Evolutionary conservation across 495 filamentous ascomycete species (phyloP).

Genomic region (Chaetomium tenue): DNA sequence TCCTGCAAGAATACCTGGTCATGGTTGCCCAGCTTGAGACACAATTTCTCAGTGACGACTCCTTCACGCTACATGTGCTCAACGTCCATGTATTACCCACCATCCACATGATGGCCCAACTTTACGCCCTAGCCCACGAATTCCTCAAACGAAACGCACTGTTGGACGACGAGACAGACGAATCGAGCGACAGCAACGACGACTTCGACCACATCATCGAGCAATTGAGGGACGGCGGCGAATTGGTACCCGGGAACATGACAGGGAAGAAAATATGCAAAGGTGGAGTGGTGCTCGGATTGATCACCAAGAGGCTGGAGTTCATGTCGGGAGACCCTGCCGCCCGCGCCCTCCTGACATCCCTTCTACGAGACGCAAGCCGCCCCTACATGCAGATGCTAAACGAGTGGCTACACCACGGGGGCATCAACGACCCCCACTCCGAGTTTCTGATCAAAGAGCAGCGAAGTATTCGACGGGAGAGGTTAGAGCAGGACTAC

Average conservation of each 20-base stretch:
- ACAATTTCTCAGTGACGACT: constrained; percentile 79
- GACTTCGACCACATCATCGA: constrained; percentile 71
- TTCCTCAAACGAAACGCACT: constrained; percentile 82
- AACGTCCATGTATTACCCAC: constrained; percentile 89
- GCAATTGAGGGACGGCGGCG: constrained; percentile 82
- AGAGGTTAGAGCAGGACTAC: constrained; percentile 90
- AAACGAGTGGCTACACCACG: constrained; percentile 97
- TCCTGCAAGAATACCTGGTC: constrained; percentile 88
- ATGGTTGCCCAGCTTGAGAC: constrained; percentile 91
- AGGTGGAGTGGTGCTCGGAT: constrained; percentile 81
- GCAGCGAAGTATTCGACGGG: constrained; percentile 89
- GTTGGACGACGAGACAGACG: constrained; percentile 80
- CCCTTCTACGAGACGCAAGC: constrained; percentile 80
- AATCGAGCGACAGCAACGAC: constrained; percentile 75
- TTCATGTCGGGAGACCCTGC: constrained; percentile 91
- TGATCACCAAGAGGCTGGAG: constrained; percentile 79
- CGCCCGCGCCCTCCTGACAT: constrained; percentile 73
- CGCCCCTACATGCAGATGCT: constrained; percentile 96
- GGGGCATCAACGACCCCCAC: constrained; percentile 91
- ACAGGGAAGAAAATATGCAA: constrained; percentile 90
- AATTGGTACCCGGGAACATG: constrained; percentile 72
- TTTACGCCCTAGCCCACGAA: constrained; percentile 84
- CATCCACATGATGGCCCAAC: constrained; percentile 80
- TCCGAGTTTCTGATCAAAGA: constrained; percentile 93
- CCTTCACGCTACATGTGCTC: constrained; percentile 87